Evolutionary conservation across 2,329 filamentous ascomycete genomes (phyloP).

Genomic region (Onygenales sp.): DNA sequence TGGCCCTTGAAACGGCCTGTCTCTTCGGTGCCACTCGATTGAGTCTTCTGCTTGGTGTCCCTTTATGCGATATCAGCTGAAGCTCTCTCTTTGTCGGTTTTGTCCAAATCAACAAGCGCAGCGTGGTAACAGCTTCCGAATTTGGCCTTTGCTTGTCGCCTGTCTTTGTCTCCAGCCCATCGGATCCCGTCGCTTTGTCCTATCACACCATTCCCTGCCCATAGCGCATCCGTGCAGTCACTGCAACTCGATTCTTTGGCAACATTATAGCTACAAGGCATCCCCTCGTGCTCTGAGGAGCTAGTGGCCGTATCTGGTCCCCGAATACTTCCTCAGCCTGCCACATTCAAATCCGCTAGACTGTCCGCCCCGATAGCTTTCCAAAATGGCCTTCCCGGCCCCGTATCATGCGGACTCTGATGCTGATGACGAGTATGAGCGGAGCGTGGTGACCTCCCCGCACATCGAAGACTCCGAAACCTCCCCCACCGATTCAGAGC

Average conservation of each 20-base stretch:
- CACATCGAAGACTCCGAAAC: conserved; percentile 48
- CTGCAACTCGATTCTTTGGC: background rate
- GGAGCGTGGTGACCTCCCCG: conserved; percentile 49
- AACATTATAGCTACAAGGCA: background rate
- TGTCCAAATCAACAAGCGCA: background rate
- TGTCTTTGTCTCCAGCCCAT: conserved; percentile 1
- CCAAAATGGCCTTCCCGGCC: conserved; percentile 34
- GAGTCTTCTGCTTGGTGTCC: background rate
- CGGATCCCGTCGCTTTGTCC: background rate
- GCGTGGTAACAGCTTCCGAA: background rate
- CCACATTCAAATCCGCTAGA: too few species aligned
- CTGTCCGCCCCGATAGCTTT: background rate
- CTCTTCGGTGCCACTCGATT: background rate
- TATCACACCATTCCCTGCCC: background rate
- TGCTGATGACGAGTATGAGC: conserved; percentile 58
- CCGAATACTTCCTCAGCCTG: background rate
- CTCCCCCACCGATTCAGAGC: conserved; percentile 49
- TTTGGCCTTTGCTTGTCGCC: background rate
- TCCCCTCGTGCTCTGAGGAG: background rate
- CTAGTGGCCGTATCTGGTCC: background rate
- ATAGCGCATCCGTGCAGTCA: background rate
- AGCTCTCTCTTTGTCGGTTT: background rate
- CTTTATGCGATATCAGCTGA: background rate
- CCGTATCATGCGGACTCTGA: conserved; percentile 55
- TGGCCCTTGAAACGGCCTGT: background rate